Percentiles rank a stretch among this genome's conserved stretches.
These are phyloP conservation scores for Coleophoma eucalyptorum DNA, from an alignment of 2,329 filamentous ascomycete genomes.

Conservation along the genomic window DNA sequence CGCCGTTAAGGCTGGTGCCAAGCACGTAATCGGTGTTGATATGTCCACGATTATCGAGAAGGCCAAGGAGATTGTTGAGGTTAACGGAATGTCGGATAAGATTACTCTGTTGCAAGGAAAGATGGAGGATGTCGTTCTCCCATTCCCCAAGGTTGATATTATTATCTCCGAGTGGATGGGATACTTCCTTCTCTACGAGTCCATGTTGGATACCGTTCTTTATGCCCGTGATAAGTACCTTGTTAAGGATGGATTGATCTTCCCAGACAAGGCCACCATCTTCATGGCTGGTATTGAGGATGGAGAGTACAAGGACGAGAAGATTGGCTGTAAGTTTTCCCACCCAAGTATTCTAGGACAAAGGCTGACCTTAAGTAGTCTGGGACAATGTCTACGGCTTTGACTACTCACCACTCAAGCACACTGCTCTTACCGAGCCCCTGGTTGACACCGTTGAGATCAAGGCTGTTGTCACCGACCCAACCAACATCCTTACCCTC, in stretches of 20 bases:
- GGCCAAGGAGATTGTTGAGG: slow-evolving; percentile 88
- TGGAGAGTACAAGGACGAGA: slow-evolving; percentile 99
- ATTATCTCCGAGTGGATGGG: slow-evolving; percentile 99
- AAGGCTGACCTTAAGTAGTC: slow-evolving; percentile 54
- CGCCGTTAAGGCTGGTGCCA: slow-evolving; percentile 90
- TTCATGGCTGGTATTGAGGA: slow-evolving; percentile 97
- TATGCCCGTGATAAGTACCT: slow-evolving; percentile 95
- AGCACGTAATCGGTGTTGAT: slow-evolving; percentile 97
- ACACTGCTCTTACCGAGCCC: slow-evolving; percentile 89
- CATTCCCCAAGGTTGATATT: slow-evolving; percentile 95
- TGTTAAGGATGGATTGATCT: slow-evolving; percentile 82
- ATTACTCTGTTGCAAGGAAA: slow-evolving; percentile 98
- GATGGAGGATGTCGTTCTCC: slow-evolving; percentile 97
- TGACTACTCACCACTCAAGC: slow-evolving; percentile 91
- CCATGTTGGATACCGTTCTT: slow-evolving; percentile 97
- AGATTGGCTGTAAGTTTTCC: slow-evolving; percentile 83
- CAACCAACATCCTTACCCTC: slow-evolving; percentile 76
- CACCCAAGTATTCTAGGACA: background rate
- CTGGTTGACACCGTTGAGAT: slow-evolving; percentile 97
- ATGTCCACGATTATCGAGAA: slow-evolving; percentile 99
- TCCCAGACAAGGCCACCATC: slow-evolving; percentile 98
- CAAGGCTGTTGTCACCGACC: slow-evolving; percentile 95
- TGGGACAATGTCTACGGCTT: slow-evolving; percentile 99
- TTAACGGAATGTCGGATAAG: slow-evolving; percentile 90
- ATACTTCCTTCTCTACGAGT: slow-evolving; percentile 98